Conservation (phyloP, 805 yeast species). For the Millerozyma miso region DNA sequence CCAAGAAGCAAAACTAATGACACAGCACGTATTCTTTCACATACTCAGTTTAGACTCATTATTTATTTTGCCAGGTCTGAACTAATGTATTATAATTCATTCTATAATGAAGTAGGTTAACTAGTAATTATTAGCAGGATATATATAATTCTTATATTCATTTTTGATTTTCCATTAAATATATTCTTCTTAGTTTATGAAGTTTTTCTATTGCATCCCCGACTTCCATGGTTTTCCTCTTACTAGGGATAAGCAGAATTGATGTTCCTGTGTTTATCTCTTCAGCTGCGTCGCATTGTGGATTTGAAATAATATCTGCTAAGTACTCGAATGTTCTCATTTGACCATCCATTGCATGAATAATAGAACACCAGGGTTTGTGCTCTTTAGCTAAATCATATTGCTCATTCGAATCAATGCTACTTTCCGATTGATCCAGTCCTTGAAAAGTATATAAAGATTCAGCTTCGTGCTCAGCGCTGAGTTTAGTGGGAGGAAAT, state of each 20-base stretch:
- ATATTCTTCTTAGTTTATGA: constrained; percentile 31
- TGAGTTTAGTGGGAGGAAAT: constrained; percentile 16
- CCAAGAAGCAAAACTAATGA: constrained; percentile 5
- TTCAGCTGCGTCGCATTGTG: constrained; percentile 15
- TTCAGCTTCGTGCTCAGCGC: constrained; percentile 1
- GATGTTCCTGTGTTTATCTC: constrained; percentile 24
- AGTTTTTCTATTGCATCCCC: constrained; percentile 30
- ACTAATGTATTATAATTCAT: not conserved
- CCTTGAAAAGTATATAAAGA: not conserved
- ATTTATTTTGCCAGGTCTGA: not conserved
- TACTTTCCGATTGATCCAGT: constrained; percentile 5
- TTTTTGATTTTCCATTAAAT: constrained; percentile 17
- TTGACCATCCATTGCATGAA: constrained; percentile 10
- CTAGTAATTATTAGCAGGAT: not conserved
- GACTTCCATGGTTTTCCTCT: constrained; percentile 23
- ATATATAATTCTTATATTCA: not conserved
- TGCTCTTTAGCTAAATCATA: constrained; percentile 26
- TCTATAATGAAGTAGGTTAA: not conserved
- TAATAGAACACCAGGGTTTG: constrained; percentile 33
- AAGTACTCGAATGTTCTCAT: constrained; percentile 18
- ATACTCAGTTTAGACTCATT: no score
- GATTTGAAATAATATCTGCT: constrained; percentile 15
- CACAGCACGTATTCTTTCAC: not conserved
- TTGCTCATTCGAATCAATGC: constrained; percentile 11
- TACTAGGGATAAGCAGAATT: constrained; percentile 6